phyloP scores from a whole-genome alignment of 2,329 filamentous ascomycete species.

The Xylaria sp. region DNA sequence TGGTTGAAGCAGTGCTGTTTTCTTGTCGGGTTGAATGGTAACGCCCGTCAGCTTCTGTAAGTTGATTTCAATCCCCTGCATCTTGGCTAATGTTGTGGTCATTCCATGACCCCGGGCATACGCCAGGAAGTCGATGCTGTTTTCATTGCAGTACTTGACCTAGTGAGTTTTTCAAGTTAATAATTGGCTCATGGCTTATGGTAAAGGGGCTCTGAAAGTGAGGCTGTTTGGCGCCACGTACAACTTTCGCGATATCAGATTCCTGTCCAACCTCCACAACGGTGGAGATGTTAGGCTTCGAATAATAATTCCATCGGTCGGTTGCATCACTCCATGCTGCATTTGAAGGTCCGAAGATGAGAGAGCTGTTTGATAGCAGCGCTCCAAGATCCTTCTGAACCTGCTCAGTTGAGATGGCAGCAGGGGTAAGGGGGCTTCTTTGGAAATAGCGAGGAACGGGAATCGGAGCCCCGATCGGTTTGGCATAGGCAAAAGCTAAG shows the following conservation, averaged over 20 bases:
- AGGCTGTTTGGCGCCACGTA: slow-evolving; percentile 2
- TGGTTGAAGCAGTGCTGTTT: slow-evolving; percentile 18
- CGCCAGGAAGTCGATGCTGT: slow-evolving; percentile 41
- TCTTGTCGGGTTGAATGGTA: neutral
- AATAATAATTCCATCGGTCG: slow-evolving; percentile 20
- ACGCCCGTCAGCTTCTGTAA: slow-evolving; percentile 37
- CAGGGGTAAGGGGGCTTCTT: neutral
- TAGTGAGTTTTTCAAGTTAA: neutral
- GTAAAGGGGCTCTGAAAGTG: neutral
- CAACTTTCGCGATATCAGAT: slow-evolving; percentile 31
- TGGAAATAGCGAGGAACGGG: slow-evolving; percentile 1
- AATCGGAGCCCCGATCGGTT: neutral
- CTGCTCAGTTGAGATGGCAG: neutral
- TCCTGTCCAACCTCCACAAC: slow-evolving; percentile 28
- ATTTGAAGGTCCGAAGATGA: slow-evolving; percentile 7
- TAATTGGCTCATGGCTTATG: neutral
- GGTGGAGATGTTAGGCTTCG: slow-evolving; percentile 23
- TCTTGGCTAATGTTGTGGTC: slow-evolving; percentile 27
- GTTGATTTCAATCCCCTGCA: slow-evolving; percentile 44
- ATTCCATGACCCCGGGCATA: slow-evolving; percentile 40
- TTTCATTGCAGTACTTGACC: slow-evolving; percentile 43
- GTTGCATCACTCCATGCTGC: slow-evolving; percentile 13
- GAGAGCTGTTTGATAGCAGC: neutral
- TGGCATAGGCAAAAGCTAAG: neutral
- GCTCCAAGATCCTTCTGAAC: neutral